These are phyloP conservation scores for Draba incana DNA, from an alignment of 345 rosid genomes.

Conservation along the genomic window DNA sequence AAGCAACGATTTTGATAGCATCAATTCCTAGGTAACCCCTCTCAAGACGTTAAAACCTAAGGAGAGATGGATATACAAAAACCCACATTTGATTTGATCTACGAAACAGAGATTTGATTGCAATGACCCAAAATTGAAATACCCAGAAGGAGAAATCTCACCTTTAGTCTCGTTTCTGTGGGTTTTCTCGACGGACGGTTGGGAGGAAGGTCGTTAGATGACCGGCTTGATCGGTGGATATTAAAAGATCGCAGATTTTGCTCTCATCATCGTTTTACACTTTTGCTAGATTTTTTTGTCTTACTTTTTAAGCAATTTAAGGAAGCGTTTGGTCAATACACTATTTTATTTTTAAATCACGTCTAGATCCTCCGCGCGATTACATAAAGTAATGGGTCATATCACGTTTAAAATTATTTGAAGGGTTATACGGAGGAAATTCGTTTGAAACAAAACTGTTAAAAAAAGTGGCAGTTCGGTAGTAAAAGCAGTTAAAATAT, in stretches of 20 bases:
- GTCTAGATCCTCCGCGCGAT: neutral
- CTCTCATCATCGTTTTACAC: constrained; percentile 13
- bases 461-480: too few relatives aligned
- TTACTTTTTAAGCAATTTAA: neutral
- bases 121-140: constrained; percentile 2
- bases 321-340: neutral
- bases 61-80: too few relatives aligned
- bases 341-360: neutral
- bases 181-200: constrained; percentile 11
- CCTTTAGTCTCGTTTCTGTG: constrained; percentile 23
- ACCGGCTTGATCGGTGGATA: neutral
- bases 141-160: constrained; percentile 12
- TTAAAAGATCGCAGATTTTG: constrained; percentile 25
- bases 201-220: neutral
- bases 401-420: too few relatives aligned
- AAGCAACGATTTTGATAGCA: too few relatives aligned
- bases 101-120: constrained; percentile 11
- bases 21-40: constrained; percentile 18
- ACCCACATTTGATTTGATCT: neutral
- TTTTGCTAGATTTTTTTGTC: constrained; percentile 13
- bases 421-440: too few relatives aligned
- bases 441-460: too few relatives aligned
- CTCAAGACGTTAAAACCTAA: neutral
- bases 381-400: too few relatives aligned
- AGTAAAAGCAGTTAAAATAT: too few relatives aligned